Evolutionary conservation across 768 basidiomycete species (phyloP).

Genomic region (Hortiboletus campestris): DNA sequence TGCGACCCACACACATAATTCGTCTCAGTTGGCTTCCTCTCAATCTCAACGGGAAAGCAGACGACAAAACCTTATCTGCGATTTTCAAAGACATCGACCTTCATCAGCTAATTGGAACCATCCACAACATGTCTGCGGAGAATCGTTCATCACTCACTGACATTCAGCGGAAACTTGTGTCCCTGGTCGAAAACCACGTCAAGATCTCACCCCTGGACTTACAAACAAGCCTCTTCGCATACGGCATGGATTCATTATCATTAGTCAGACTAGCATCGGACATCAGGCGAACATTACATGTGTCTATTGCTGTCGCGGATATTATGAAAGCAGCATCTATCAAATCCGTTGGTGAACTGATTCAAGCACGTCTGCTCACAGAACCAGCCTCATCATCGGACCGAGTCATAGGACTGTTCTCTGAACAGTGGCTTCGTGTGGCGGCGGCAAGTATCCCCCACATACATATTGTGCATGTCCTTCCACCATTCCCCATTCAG

Average conservation of each 20-base stretch:
- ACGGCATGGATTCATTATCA: constrained; percentile 34
- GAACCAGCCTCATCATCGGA: not conserved
- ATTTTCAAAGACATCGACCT: constrained; percentile 26
- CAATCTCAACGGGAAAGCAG: constrained; percentile 38
- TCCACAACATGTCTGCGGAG: not conserved
- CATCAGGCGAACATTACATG: constrained; percentile 18
- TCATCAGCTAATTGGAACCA: constrained; percentile 18
- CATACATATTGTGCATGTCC: constrained; percentile 19
- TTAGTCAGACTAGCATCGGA: constrained; percentile 23
- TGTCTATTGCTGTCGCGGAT: constrained; percentile 25
- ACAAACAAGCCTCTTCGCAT: constrained; percentile 32
- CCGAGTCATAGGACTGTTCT: constrained; percentile 13
- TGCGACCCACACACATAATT: constrained; percentile 50
- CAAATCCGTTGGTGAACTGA: constrained; percentile 17
- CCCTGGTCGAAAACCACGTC: constrained; percentile 29
- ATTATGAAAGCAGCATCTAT: constrained; percentile 30
- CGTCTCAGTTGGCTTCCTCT: constrained; percentile 49
- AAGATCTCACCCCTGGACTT: constrained; percentile 19
- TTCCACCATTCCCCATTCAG: constrained; percentile 47
- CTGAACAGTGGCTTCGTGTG: constrained; percentile 16
- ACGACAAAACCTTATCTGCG: constrained; percentile 26
- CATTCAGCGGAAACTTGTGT: constrained; percentile 38
- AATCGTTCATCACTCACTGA: constrained; percentile 3
- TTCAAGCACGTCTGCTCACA: not conserved
- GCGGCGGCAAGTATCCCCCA: constrained; percentile 3